Percentiles rank a stretch among this genome's conserved stretches.
Conservation (phyloP, 176 grass and related monocot genomes). For the Oryza officinalis region DNA sequence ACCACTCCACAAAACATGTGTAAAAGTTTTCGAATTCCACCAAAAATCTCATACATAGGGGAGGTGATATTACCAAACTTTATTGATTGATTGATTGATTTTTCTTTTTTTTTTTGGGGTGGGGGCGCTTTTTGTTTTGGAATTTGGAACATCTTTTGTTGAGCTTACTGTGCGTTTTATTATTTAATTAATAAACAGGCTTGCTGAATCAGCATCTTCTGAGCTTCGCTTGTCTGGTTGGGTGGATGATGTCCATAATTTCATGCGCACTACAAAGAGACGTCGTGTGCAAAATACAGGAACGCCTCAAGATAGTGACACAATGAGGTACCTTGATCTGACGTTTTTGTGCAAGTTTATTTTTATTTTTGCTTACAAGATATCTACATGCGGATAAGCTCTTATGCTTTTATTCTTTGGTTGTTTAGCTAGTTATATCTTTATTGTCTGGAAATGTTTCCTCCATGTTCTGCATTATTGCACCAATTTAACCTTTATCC, state of each 20-base stretch:
- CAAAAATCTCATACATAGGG: no score
- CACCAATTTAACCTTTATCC: background rate
- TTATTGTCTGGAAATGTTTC: background rate
- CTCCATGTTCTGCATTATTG: constrained; percentile 11
- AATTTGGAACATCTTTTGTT: background rate
- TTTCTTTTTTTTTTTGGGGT: no score
- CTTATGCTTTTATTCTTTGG: background rate
- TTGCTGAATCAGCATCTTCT: constrained; percentile 58
- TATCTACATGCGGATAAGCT: constrained; percentile 8
- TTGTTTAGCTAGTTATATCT: constrained; percentile 7
- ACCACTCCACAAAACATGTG: no score
- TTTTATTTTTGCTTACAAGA: constrained; percentile 17
- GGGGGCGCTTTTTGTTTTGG: background rate
- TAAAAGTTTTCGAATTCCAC: no score
- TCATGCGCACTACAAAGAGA: constrained; percentile 69
- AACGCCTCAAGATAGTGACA: constrained; percentile 45
- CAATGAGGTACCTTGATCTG: constrained; percentile 50
- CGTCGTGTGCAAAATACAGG: constrained; percentile 39
- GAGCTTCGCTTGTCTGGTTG: constrained; percentile 70
- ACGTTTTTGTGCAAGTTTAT: constrained; percentile 26
- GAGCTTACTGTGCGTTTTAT: constrained; percentile 31
- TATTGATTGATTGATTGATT: no score
- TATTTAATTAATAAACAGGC: constrained; percentile 51
- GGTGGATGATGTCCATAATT: constrained; percentile 71
- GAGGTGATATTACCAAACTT: no score